phyloP scores from a whole-genome alignment of 306 rosid species.

The Abrus precatorius region DNA sequence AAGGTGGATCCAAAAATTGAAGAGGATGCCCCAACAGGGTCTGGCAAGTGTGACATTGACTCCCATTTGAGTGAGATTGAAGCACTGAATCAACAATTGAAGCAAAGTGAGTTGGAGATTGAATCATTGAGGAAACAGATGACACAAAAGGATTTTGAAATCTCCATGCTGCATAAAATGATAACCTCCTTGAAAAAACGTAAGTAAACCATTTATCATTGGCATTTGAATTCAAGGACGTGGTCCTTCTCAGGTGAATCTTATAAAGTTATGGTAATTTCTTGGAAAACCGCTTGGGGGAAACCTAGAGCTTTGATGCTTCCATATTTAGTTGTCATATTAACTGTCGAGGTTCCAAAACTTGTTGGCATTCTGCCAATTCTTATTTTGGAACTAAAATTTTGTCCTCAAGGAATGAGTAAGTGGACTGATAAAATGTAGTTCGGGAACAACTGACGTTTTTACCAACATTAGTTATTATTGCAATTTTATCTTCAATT shows the following conservation, averaged over 20 bases:
- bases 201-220: neutral
- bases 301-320: neutral
- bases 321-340: neutral
- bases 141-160: conserved; percentile 64
- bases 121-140: conserved; percentile 57
- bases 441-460: neutral
- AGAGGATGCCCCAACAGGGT: conserved; percentile 41
- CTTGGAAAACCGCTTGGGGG: neutral
- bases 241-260: conserved; percentile 2
- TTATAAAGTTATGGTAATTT: neutral
- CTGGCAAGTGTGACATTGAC: conserved; percentile 39
- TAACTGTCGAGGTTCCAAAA: conserved; percentile 17
- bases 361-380: neutral
- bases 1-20: conserved; percentile 56
- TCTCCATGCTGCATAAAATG: conserved; percentile 53
- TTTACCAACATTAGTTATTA: neutral
- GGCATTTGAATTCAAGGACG: conserved; percentile 18
- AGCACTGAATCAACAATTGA: conserved; percentile 52
- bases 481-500: neutral
- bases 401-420: neutral
- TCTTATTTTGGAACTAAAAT: conserved; percentile 27
- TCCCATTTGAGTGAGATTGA: conserved; percentile 53
- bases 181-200: conserved; percentile 35
- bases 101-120: conserved; percentile 55
- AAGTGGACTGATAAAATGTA: conserved; percentile 1